A percentile compares a stretch with the other conserved stretches of the same genome.
Conservation (phyloP, 2,329 filamentous ascomycete species). For the Fusarium piperis region DNA sequence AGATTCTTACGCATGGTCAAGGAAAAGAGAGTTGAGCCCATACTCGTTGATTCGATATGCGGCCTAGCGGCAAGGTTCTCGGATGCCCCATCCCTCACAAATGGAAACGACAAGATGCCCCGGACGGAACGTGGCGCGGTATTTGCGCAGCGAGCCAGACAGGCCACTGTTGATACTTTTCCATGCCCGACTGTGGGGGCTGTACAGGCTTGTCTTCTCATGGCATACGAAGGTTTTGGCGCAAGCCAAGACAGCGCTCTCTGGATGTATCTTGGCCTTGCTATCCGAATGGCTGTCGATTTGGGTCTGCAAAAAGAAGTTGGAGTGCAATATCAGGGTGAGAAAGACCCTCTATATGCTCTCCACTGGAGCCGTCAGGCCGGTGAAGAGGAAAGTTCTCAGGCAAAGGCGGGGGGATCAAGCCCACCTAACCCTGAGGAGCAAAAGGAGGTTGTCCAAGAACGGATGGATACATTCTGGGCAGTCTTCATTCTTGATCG, state of each 20-base stretch:
- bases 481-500: conserved; percentile 88
- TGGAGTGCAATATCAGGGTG: conserved; percentile 72
- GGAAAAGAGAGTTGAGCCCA: conserved; percentile 84
- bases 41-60: conserved; percentile 87
- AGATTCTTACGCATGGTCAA: conserved; percentile 79
- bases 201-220: conserved; percentile 82
- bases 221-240: conserved; percentile 91
- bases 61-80: conserved; percentile 85
- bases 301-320: conserved; percentile 84
- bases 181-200: conserved; percentile 84
- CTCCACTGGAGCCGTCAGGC: conserved; percentile 54
- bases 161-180: conserved; percentile 84
- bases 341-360: conserved; percentile 60
- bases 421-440: conserved; percentile 58
- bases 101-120: conserved; percentile 58
- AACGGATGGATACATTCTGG: conserved; percentile 90
- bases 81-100: conserved; percentile 60
- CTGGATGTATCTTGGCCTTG: conserved; percentile 93
- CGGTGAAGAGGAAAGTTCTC: conserved; percentile 47
- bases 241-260: conserved; percentile 88
- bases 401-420: conserved; percentile 56
- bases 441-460: conserved; percentile 76
- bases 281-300: conserved; percentile 84
- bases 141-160: conserved; percentile 84
- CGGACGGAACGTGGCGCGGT: conserved; percentile 77